phyloP scores from a whole-genome alignment of 305 asterid species.

The Fraxinus greggii region DNA sequence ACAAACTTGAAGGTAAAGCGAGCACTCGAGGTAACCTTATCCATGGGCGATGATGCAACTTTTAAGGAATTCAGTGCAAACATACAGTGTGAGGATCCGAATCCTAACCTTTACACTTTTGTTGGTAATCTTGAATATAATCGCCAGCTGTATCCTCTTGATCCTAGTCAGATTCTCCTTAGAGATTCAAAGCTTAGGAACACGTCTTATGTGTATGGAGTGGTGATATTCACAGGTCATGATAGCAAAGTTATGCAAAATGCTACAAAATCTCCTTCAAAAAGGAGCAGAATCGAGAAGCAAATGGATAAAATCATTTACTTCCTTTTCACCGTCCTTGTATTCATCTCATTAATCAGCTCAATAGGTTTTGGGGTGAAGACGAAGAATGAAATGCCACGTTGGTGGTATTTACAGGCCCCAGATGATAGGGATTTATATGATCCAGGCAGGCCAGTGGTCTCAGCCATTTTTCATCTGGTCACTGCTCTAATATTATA shows the following conservation, averaged over 20 bases:
- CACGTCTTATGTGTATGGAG: constrained; percentile 54
- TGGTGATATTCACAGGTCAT: constrained; percentile 59
- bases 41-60: constrained; percentile 37
- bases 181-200: constrained; percentile 68
- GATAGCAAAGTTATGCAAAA: constrained; percentile 70
- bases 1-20: constrained; percentile 65
- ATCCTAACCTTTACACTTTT: constrained; percentile 58
- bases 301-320: constrained; percentile 66
- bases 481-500: constrained; percentile 62
- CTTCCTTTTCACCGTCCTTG: constrained; percentile 46
- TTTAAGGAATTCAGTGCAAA: constrained; percentile 50
- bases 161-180: constrained; percentile 59
- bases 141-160: constrained; percentile 43
- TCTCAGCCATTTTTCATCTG: constrained; percentile 50
- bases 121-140: constrained; percentile 55
- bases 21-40: constrained; percentile 43
- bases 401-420: constrained; percentile 62
- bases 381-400: constrained; percentile 45
- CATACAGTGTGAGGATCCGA: constrained; percentile 61
- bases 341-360: constrained; percentile 52
- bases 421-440: constrained; percentile 39
- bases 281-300: constrained; percentile 58
- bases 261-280: constrained; percentile 59
- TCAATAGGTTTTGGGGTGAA: constrained; percentile 44
- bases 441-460: constrained; percentile 39